phyloP scores from a whole-genome alignment of 1,139 yeast genomes.

The Yamadazyma songkhlaensis region DNA sequence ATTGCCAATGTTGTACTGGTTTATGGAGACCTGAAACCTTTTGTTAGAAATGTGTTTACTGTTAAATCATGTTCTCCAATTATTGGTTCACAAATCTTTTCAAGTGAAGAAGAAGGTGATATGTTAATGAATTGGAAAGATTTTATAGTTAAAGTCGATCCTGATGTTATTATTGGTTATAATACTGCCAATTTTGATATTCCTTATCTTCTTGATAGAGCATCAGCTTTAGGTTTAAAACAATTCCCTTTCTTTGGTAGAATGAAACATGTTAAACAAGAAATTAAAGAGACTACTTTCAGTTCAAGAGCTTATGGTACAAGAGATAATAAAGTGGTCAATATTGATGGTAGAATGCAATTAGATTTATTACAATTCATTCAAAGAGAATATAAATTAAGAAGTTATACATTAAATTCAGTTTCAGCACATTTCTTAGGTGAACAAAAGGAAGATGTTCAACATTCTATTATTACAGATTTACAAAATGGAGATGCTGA shows the following conservation, averaged over 20 bases:
- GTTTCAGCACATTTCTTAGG: slow-evolving; percentile 92
- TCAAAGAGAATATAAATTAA: slow-evolving; percentile 89
- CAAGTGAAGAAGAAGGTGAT: slow-evolving; percentile 70
- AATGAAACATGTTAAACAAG: slow-evolving; percentile 64
- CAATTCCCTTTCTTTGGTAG: slow-evolving; percentile 89
- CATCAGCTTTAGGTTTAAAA: slow-evolving; percentile 62
- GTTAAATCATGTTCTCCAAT: slow-evolving; percentile 89
- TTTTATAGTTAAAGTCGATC: slow-evolving; percentile 79
- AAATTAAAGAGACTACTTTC: slow-evolving; percentile 75
- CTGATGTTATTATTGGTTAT: slow-evolving; percentile 96
- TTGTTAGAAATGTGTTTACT: slow-evolving; percentile 91
- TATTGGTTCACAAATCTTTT: slow-evolving; percentile 87
- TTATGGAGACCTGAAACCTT: slow-evolving; percentile 80
- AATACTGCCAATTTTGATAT: slow-evolving; percentile 93
- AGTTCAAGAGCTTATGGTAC: slow-evolving; percentile 97
- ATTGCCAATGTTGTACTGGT: slow-evolving; percentile 90
- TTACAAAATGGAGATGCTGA: slow-evolving; percentile 90
- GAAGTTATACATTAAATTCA: slow-evolving; percentile 93
- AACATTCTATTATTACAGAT: slow-evolving; percentile 92
- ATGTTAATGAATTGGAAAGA: slow-evolving; percentile 86
- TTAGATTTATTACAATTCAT: slow-evolving; percentile 88
- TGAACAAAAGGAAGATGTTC: slow-evolving; percentile 98
- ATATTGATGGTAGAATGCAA: slow-evolving; percentile 95
- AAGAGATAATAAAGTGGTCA: slow-evolving; percentile 85
- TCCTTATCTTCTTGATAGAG: slow-evolving; percentile 89